Evolutionary conservation across 2,329 filamentous ascomycete species (phyloP).

Genomic region (Penicillium sp.): DNA sequence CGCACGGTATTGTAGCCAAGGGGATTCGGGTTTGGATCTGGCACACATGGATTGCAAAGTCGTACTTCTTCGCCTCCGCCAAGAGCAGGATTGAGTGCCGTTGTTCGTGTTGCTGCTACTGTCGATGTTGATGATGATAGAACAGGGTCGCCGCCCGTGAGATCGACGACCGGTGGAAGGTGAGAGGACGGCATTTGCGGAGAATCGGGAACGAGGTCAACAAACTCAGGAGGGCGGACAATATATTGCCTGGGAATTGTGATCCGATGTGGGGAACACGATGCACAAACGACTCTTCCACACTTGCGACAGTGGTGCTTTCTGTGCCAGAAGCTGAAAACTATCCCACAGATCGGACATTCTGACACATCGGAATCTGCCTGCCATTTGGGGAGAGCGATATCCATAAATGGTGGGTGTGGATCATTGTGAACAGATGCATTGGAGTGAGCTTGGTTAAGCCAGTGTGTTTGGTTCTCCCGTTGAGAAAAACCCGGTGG

Average conservation of each 20-base stretch:
- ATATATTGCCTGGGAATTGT: constrained; percentile 93
- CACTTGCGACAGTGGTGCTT: constrained; percentile 98
- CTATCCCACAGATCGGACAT: constrained; percentile 78
- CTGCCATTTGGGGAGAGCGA: constrained; percentile 72
- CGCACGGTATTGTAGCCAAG: constrained; percentile 30
- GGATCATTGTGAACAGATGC: background rate
- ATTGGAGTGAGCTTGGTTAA: constrained; percentile 7
- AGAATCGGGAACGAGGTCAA: constrained; percentile 36
- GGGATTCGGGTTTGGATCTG: constrained; percentile 63
- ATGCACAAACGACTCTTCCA: constrained; percentile 82
- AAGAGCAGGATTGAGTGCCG: constrained; percentile 47
- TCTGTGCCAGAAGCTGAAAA: constrained; percentile 80
- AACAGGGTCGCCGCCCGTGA: constrained; percentile 43
- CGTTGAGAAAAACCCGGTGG: background rate
- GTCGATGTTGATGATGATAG: constrained; percentile 14
- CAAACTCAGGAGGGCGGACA: constrained; percentile 66
- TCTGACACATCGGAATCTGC: constrained; percentile 76
- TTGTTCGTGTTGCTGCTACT: constrained; percentile 1
- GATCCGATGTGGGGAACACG: constrained; percentile 90
- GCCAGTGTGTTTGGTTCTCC: constrained; percentile 1
- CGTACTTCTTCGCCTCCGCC: constrained; percentile 67
- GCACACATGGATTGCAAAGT: constrained; percentile 70
- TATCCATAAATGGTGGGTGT: constrained; percentile 1
- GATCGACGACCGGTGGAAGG: constrained; percentile 48
- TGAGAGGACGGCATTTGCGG: constrained; percentile 37